Evolutionary conservation across 768 basidiomycete genomes (phyloP).

Genomic region (Kwoniella sp.): DNA sequence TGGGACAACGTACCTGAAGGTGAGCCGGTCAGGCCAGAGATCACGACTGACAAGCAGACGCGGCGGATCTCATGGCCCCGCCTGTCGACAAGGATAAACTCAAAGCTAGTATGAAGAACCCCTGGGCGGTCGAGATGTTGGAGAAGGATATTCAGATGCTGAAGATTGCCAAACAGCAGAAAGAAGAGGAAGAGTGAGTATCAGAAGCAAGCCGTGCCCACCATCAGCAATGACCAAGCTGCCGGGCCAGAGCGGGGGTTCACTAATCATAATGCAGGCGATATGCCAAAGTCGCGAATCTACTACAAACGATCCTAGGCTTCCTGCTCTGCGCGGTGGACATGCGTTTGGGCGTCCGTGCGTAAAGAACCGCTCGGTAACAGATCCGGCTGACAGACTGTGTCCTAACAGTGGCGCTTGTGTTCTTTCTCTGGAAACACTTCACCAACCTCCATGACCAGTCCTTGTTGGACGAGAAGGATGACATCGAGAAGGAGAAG

Average conservation of each 20-base stretch:
- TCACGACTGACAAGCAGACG: slow-evolving; percentile 17
- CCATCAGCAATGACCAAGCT: too few species aligned
- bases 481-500: slow-evolving; percentile 32
- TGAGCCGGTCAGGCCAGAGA: slow-evolving; percentile 10
- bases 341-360: slow-evolving; percentile 39
- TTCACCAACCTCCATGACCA: slow-evolving; percentile 29
- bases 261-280: slow-evolving; percentile 31
- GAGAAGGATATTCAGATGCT: slow-evolving; percentile 44
- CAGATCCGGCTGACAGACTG: background rate
- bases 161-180: slow-evolving; percentile 33
- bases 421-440: slow-evolving; percentile 45
- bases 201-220: background rate
- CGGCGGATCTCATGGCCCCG: slow-evolving; percentile 39
- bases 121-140: slow-evolving; percentile 30
- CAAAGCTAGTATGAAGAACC: slow-evolving; percentile 35
- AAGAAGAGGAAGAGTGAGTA: slow-evolving; percentile 39
- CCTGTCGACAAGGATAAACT: slow-evolving; percentile 41
- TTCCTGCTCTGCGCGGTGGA: slow-evolving; percentile 44
- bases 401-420: slow-evolving; percentile 22
- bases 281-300: slow-evolving; percentile 45
- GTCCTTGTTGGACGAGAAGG: slow-evolving; percentile 24
- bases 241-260: too few species aligned
- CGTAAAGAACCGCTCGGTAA: slow-evolving; percentile 3
- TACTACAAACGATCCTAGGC: slow-evolving; percentile 46
- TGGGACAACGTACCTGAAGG: slow-evolving; percentile 50